phyloP scores from a whole-genome alignment of 495 filamentous ascomycete species.

The Parathielavia hyrcaniae region DNA sequence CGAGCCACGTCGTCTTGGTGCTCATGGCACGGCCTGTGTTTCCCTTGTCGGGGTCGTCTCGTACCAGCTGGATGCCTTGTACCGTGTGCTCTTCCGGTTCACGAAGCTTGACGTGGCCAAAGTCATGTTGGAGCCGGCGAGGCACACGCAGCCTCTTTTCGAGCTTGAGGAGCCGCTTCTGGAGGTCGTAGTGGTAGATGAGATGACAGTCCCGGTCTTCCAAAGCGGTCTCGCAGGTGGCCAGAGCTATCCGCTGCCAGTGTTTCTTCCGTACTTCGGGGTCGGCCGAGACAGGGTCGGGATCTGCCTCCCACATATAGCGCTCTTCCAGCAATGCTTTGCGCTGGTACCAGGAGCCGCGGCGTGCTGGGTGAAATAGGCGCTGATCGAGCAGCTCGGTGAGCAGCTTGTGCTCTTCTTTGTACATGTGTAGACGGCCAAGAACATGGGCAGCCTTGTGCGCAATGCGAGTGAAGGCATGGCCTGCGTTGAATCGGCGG shows the following conservation, averaged over 20 bases:
- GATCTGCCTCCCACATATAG: slow-evolving; percentile 68
- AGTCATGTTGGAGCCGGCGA: slow-evolving; percentile 85
- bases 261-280: slow-evolving; percentile 60
- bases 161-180: slow-evolving; percentile 85
- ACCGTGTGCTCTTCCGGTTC: slow-evolving; percentile 69
- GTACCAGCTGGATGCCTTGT: slow-evolving; percentile 68
- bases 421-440: slow-evolving; percentile 73
- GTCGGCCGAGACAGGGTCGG: slow-evolving; percentile 32
- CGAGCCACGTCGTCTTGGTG: slow-evolving; percentile 81
- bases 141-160: slow-evolving; percentile 80
- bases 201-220: slow-evolving; percentile 83
- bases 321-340: slow-evolving; percentile 93
- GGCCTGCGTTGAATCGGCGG: slow-evolving; percentile 83
- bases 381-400: slow-evolving; percentile 71
- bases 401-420: slow-evolving; percentile 68
- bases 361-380: slow-evolving; percentile 76
- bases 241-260: slow-evolving; percentile 72
- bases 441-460: slow-evolving; percentile 78
- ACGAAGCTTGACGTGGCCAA: slow-evolving; percentile 70
- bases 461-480: slow-evolving; percentile 88
- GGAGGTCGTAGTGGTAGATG: slow-evolving; percentile 88
- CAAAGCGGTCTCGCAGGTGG: slow-evolving; percentile 82
- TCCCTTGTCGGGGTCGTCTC: slow-evolving; percentile 39
- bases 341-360: slow-evolving; percentile 93
- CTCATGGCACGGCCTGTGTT: slow-evolving; percentile 46